Conservation (phyloP, 495 filamentous ascomycete species). For the Astrothelium subdiscretum region DNA sequence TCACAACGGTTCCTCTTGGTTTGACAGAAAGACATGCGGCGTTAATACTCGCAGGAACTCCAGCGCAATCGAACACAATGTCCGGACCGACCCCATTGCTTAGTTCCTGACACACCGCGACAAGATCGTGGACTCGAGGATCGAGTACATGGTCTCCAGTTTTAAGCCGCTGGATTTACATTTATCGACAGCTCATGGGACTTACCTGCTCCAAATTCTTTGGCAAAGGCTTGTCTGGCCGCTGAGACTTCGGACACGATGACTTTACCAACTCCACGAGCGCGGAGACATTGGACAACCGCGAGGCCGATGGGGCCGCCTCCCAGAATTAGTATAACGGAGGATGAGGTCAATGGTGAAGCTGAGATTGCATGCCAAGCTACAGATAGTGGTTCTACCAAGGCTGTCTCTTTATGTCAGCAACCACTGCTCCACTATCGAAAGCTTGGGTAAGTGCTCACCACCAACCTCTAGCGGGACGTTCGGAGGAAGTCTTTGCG, state of each 20-base stretch:
- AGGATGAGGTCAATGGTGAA: constrained; percentile 14
- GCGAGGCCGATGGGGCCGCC: constrained; percentile 24
- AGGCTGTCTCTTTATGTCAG: not conserved
- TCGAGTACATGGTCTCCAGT: constrained; percentile 19
- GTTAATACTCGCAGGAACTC: constrained; percentile 19
- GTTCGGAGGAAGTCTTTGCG: constrained; percentile 14
- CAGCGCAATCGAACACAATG: constrained; percentile 28
- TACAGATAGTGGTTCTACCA: constrained; percentile 23
- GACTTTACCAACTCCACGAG: constrained; percentile 16
- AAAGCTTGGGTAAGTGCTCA: not conserved
- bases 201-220: constrained; percentile 20
- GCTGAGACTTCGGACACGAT: constrained; percentile 22
- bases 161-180: not conserved
- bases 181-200: not conserved
- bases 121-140: constrained; percentile 19
- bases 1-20: constrained; percentile 23
- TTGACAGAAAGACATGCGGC: constrained; percentile 18
- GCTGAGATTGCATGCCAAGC: constrained; percentile 24
- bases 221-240: constrained; percentile 21
- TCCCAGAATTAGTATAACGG: constrained; percentile 14
- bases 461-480: constrained; percentile 17
- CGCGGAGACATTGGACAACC: constrained; percentile 13
- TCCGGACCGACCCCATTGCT: constrained; percentile 20
- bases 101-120: constrained; percentile 12
- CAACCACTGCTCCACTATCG: not conserved